Evolutionary conservation across 139 green algal species (phyloP).

Genomic region (Chlamydomonas asymmetrica): DNA sequence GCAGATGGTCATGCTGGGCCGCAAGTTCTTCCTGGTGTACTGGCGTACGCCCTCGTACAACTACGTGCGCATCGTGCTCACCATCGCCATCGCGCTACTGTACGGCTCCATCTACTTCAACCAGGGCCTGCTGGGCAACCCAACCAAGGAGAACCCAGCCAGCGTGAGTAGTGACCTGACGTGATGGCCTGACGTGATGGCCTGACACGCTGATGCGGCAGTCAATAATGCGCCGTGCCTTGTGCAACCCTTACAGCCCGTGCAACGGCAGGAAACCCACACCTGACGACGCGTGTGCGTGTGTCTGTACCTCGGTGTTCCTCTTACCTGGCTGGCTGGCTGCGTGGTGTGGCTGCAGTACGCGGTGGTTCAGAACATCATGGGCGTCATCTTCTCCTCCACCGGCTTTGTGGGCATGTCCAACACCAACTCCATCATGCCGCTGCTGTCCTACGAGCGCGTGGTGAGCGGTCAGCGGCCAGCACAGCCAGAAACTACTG

Average conservation of each 20-base stretch:
- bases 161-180: too few relatives aligned
- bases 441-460: conserved; percentile 34
- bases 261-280: too few relatives aligned
- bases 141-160: too few relatives aligned
- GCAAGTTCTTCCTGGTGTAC: conserved; percentile 41
- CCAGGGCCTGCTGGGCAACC: conserved; percentile 20
- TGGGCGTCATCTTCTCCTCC: conserved; percentile 45
- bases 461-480: conserved; percentile 25
- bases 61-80: conserved; percentile 22
- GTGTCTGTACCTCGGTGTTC: neutral
- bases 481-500: too few relatives aligned
- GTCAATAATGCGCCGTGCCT: too few relatives aligned
- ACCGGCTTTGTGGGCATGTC: conserved; percentile 44
- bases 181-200: too few relatives aligned
- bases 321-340: neutral
- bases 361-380: neutral
- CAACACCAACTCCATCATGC: conserved; percentile 44
- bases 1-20: conserved; percentile 26
- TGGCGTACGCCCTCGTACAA: conserved; percentile 27
- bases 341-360: neutral
- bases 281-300: too few relatives aligned
- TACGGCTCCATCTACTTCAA: conserved; percentile 30
- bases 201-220: too few relatives aligned
- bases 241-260: too few relatives aligned
- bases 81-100: conserved; percentile 16